A percentile compares a stretch with the other conserved stretches of the same genome.
Evolutionary conservation across 805 yeast genomes (phyloP).

Genomic region (Priceomyces haplophilus): DNA sequence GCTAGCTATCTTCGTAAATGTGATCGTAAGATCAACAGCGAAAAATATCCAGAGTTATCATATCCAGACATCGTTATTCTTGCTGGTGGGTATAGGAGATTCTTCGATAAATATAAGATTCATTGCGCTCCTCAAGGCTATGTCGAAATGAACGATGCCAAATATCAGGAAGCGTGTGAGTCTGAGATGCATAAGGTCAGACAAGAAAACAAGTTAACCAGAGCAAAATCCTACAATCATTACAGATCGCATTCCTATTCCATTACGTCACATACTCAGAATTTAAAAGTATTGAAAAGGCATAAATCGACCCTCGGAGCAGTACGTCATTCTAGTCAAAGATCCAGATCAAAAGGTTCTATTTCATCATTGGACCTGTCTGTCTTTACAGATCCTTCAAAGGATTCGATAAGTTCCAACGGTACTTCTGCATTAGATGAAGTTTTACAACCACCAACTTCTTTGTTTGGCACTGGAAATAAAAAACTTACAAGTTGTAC

Average conservation of each 20-base stretch:
- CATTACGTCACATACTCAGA: slow-evolving; percentile 24
- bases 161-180: slow-evolving; percentile 40
- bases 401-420: slow-evolving; percentile 4
- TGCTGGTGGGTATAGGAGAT: slow-evolving; percentile 87
- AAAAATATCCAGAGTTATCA: slow-evolving; percentile 72
- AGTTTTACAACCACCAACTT: slow-evolving; percentile 28
- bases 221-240: slow-evolving; percentile 38
- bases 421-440: slow-evolving; percentile 9
- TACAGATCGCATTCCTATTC: slow-evolving; percentile 27
- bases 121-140: slow-evolving; percentile 77
- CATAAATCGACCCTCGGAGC: slow-evolving; percentile 22
- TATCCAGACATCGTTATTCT: slow-evolving; percentile 88
- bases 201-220: slow-evolving; percentile 40
- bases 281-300: slow-evolving; percentile 30
- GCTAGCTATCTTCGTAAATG: slow-evolving; percentile 80
- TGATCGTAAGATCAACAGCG: slow-evolving; percentile 72
- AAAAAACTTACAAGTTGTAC: slow-evolving; percentile 16
- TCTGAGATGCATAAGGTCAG: slow-evolving; percentile 42
- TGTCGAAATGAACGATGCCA: slow-evolving; percentile 70
- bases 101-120: slow-evolving; percentile 55
- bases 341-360: slow-evolving; percentile 12
- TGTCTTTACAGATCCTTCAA: slow-evolving; percentile 13
- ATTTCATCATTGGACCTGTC: slow-evolving; percentile 24
- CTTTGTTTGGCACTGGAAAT: slow-evolving; percentile 18
- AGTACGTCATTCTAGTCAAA: slow-evolving; percentile 4